Conservation (phyloP, 768 basidiomycete species). For the Nevesoporus exiguus region DNA sequence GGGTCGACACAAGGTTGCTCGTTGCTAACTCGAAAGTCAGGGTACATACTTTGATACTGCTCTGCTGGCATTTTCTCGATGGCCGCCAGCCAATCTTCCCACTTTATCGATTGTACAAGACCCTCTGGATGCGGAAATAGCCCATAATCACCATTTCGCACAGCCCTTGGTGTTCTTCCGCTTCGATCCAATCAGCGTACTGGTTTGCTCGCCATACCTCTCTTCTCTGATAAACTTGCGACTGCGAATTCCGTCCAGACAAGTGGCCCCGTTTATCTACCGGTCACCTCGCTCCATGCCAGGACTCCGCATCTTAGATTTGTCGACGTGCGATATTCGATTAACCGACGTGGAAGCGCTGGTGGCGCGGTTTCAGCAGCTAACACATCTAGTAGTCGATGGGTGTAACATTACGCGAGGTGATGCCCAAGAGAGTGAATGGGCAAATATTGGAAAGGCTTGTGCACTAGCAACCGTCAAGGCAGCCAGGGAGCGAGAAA, state of each 20-base stretch:
- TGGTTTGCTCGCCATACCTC: conserved; percentile 46
- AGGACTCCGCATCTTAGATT: conserved; percentile 60
- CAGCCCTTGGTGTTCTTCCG: conserved; percentile 88
- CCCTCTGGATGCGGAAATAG: conserved; percentile 43
- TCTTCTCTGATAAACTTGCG: conserved; percentile 51
- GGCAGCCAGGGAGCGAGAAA: conserved; percentile 65
- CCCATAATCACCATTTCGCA: conserved; percentile 49
- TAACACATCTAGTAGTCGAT: conserved; percentile 72
- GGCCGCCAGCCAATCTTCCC: conserved; percentile 47
- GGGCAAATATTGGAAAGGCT: conserved; percentile 56
- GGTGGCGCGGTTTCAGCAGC: conserved; percentile 43
- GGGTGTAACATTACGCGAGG: conserved; percentile 54
- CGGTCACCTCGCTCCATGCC: conserved; percentile 35
- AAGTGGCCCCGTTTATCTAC: conserved; percentile 43
- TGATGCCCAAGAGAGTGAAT: conserved; percentile 50
- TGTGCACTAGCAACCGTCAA: conserved; percentile 61
- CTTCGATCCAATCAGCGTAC: conserved; percentile 51
- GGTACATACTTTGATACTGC: conserved; percentile 84
- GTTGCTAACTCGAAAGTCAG: conserved; percentile 29
- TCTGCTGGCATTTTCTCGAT: conserved; percentile 57
- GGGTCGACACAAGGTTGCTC: not conserved
- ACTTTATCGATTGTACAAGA: conserved; percentile 67
- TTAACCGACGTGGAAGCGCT: conserved; percentile 53
- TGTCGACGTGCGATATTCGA: conserved; percentile 65
- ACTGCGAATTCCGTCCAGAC: conserved; percentile 70